Evolutionary conservation across 352 stramenopile species (phyloP).

Genomic region (Phytopythium boreale): DNA sequence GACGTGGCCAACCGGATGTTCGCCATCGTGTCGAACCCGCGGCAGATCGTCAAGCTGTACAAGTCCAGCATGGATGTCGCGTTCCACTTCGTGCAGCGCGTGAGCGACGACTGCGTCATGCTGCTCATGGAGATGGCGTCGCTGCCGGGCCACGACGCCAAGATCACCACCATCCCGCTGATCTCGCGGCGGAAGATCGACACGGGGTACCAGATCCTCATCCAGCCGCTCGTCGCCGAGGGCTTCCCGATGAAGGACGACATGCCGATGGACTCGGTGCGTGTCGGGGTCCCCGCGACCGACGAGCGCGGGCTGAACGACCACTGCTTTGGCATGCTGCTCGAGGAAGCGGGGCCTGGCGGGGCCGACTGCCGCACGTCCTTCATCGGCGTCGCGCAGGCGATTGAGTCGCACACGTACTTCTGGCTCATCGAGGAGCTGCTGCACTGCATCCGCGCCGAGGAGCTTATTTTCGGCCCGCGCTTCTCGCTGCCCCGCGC

Average conservation of each 20-base stretch:
- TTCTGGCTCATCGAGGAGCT: constrained; percentile 9
- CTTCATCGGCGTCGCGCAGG: constrained; percentile 7
- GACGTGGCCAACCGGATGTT: constrained; percentile 1
- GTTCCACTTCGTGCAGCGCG: constrained; percentile 5
- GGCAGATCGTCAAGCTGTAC: constrained; percentile 6
- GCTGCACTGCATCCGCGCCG: constrained; percentile 7
- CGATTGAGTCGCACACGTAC: background rate
- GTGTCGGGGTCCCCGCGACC: background rate
- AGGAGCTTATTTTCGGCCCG: constrained; percentile 9
- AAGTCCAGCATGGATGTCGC: background rate
- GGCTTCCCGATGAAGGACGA: constrained; percentile 2
- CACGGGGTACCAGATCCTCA: background rate
- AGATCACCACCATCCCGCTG: constrained; percentile 2
- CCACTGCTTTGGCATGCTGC: constrained; percentile 8
- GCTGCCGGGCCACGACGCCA: constrained; percentile 1
- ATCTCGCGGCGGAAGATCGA: background rate
- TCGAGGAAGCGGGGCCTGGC: background rate
- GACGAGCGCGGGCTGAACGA: background rate
- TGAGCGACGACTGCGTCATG: constrained; percentile 11
- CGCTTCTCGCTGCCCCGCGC: constrained; percentile 6
- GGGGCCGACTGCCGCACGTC: background rate
- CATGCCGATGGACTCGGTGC: background rate
- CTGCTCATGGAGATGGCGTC: constrained; percentile 8
- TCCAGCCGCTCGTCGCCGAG: constrained; percentile 4
- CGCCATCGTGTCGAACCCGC: constrained; percentile 2